Evolutionary conservation across 2,329 filamentous ascomycete species (phyloP), one percentile per base, ranked within the genome.

Genomic region (Blastomyces percursus): DNA sequence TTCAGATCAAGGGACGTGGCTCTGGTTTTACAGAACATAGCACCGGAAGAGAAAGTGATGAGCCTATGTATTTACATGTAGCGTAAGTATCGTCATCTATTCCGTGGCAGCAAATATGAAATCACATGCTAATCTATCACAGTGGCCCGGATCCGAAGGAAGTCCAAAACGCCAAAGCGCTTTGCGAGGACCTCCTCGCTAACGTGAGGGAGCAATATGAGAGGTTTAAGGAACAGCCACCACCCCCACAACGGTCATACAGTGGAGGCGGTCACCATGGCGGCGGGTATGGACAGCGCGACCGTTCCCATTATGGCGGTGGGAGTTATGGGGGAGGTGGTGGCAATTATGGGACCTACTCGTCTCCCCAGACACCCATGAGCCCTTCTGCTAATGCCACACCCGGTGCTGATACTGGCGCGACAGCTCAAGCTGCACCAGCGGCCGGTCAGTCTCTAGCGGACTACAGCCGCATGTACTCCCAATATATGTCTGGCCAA

Each of bases 1-100:
- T 99, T 32, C 94, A 99, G 75, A 99, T 99, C 78, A 99, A 99
- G 75, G 94, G 94, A 21, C 90, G 90, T 66, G 92, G 92, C 48
- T 97, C 92, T 61, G 94, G 94, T 16, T 99, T 96, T 73, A 86
- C 96, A 71, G 94, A 99, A 74, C 86, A 88, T 56, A 85, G 88
- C 40, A 95, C 91, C n/a, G 89, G 90, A 66, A 84, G 81, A 51
- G 94, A 99, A 76, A 96, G 91, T 67, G 93, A 99, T 57, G 93
- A 97, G 73, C 85, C 91, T 2, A 97, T 99, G 91, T 97, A 91
- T 72, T 82, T 99, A 55, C 92, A 97, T 75, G 92, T 97, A 67
- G 90, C 94, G 89, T 95, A 82, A 74, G 89, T 82, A 63, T 63
- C 40, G 19, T 64, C 21, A n/a, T n/a, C 21, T 24, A 50, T 3